Conservation (phyloP, 352 stramenopile genomes). For the Blastocystis sp. region DNA sequence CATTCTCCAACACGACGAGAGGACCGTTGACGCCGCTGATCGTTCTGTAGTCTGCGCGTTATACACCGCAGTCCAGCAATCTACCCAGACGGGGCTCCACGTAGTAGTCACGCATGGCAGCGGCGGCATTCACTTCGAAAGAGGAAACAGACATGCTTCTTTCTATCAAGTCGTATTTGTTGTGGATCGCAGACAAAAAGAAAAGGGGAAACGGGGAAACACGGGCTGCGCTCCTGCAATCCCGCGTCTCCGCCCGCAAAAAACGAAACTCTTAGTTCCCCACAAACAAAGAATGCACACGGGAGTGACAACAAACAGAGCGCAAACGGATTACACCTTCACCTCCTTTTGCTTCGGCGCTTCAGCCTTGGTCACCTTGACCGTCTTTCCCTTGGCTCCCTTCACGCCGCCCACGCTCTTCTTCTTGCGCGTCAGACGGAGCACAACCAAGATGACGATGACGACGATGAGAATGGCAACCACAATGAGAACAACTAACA, state of each 20-base stretch:
- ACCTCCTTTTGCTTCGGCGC: slow-evolving; percentile 14
- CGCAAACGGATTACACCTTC: background rate
- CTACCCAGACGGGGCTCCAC: too few species aligned
- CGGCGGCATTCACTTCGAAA: slow-evolving; percentile 43
- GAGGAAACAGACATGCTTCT: slow-evolving; percentile 56
- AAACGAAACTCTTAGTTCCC: background rate
- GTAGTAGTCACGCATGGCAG: too few species aligned
- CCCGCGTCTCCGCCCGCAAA: background rate
- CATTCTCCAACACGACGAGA: too few species aligned
- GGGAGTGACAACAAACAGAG: background rate
- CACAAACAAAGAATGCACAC: background rate
- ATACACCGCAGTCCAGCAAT: too few species aligned
- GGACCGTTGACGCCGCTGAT: too few species aligned
- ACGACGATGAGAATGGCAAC: slow-evolving; percentile 29
- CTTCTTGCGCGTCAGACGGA: slow-evolving; percentile 1
- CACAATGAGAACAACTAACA: background rate
- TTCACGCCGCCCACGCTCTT: slow-evolving; percentile 32
- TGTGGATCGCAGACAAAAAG: background rate
- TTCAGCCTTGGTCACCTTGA: background rate
- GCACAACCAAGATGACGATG: background rate
- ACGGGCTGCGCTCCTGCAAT: background rate
- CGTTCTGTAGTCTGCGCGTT: too few species aligned
- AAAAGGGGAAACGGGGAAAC: slow-evolving; percentile 32
- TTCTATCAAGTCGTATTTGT: background rate
- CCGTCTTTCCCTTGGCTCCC: slow-evolving; percentile 22